Evolutionary conservation across 129 eudicot species (phyloP).

Genomic region (Centaurea solstitialis): DNA sequence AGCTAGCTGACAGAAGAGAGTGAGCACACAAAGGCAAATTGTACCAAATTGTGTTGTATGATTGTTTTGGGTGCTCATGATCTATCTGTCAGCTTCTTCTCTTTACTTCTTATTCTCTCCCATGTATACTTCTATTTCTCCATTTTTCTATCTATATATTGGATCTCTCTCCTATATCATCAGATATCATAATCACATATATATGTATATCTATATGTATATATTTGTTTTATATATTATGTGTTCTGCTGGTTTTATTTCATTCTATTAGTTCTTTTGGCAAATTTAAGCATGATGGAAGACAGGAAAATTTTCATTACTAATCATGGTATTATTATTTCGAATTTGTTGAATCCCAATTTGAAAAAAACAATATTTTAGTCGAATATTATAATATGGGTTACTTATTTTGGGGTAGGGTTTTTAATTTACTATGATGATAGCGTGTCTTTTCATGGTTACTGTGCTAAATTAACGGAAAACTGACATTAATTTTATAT

Average conservation of each 20-base stretch:
- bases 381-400: neutral
- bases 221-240: neutral
- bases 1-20: conserved; percentile 42
- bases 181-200: neutral
- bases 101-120: neutral
- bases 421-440: conserved; percentile 16
- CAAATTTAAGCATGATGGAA: neutral
- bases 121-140: neutral
- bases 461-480: conserved; percentile 33
- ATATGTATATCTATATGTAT: neutral
- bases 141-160: neutral
- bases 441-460: conserved; percentile 30
- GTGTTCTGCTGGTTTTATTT: neutral
- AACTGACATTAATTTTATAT: conserved; percentile 24
- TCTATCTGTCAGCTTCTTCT: conserved; percentile 39
- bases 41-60: conserved; percentile 24
- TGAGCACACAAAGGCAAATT: conserved; percentile 39
- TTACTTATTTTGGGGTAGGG: conserved; percentile 28
- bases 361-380: conserved; percentile 12
- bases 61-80: conserved; percentile 37
- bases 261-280: neutral
- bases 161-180: neutral
- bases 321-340: conserved; percentile 6
- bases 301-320: neutral
- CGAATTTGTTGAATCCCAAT: conserved; percentile 30